A percentile compares a stretch with the other conserved stretches of the same genome.
Evolutionary conservation across 2,329 filamentous ascomycete species (phyloP).

Genomic region (Cadophora gregata): DNA sequence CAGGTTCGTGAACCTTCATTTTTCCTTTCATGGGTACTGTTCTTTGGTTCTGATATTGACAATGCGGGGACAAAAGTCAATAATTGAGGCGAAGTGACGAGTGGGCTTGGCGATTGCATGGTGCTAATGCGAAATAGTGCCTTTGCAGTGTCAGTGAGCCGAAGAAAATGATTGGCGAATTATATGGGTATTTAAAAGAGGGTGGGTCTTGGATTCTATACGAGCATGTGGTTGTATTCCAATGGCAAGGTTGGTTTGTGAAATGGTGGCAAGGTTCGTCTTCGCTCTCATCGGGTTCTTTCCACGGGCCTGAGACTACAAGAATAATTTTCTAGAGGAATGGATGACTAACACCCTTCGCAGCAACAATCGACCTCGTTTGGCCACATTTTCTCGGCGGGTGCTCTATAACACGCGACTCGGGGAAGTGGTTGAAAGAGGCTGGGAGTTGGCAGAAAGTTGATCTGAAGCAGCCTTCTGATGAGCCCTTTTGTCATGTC

Average conservation of each 20-base stretch:
- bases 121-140: slow-evolving; percentile 23
- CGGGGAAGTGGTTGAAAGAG: slow-evolving; percentile 35
- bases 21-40: not conserved
- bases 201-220: slow-evolving; percentile 41
- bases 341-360: not conserved
- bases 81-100: not conserved
- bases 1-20: slow-evolving; percentile 13
- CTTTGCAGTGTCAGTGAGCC: slow-evolving; percentile 39
- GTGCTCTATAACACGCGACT: slow-evolving; percentile 40
- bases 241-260: slow-evolving; percentile 30
- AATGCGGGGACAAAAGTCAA: not conserved
- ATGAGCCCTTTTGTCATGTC: slow-evolving; percentile 36
- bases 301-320: not conserved
- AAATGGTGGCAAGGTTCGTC: slow-evolving; percentile 40
- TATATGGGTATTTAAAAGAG: slow-evolving; percentile 39
- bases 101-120: not conserved
- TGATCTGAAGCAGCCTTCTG: slow-evolving; percentile 35
- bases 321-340: slow-evolving; percentile 19
- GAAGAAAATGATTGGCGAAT: slow-evolving; percentile 35
- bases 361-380: slow-evolving; percentile 36
- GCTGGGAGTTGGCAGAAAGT: slow-evolving; percentile 40
- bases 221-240: slow-evolving; percentile 41
- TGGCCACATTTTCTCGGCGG: slow-evolving; percentile 42
- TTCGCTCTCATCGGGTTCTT: not conserved
- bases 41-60: not conserved